These are phyloP conservation scores for Pelagomonas calceolata DNA, from an alignment of 108 stramenopile genomes.

Conservation along the genomic window DNA sequence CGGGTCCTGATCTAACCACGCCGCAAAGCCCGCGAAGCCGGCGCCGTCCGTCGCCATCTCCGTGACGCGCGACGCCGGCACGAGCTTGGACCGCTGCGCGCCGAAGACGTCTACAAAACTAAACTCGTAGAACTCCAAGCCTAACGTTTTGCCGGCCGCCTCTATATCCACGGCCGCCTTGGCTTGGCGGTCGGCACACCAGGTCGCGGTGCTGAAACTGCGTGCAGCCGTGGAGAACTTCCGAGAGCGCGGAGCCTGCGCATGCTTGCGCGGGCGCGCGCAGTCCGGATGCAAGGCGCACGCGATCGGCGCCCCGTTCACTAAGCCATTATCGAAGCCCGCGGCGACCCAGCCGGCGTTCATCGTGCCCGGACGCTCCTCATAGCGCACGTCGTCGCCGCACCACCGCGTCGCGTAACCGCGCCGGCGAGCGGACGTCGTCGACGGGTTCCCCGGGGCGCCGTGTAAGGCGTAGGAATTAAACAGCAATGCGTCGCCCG, in stretches of 20 bases:
- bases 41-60: not conserved
- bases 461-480: not conserved
- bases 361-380: not conserved
- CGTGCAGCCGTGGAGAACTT: too few species aligned
- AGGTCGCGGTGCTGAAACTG: too few species aligned
- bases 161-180: not conserved
- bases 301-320: not conserved
- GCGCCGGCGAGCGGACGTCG: not conserved
- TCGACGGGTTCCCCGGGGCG: not conserved
- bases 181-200: too few species aligned
- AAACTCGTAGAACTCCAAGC: not conserved
- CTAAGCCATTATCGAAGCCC: not conserved
- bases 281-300: constrained; percentile 1
- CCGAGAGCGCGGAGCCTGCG: too few species aligned
- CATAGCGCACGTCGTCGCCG: not conserved
- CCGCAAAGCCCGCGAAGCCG: constrained; percentile 2
- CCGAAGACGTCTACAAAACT: not conserved
- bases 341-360: not conserved
- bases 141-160: not conserved
- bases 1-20: not conserved
- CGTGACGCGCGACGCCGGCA: not conserved
- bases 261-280: too few species aligned
- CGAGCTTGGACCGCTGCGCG: not conserved
- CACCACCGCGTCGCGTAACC: constrained; percentile 2
- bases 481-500: constrained; percentile 1